A percentile compares a stretch with the other conserved stretches of the same genome.
Evolutionary conservation across 2,329 filamentous ascomycete species (phyloP).

Genomic region (Scedosporium dehoogii): DNA sequence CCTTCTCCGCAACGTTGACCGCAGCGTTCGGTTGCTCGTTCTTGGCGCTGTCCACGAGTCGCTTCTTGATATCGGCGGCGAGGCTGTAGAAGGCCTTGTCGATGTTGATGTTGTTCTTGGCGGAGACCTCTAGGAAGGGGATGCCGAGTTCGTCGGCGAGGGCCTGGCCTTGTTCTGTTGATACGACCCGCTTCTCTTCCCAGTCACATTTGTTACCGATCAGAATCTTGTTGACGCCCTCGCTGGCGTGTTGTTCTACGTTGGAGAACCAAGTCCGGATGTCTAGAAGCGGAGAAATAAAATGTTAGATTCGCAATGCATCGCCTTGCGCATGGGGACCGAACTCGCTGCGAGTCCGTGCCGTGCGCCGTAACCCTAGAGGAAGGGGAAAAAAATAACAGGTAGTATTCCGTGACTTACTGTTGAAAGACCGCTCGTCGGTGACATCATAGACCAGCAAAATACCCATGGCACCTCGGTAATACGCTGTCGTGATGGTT

Average conservation of each 20-base stretch:
- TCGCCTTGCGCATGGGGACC: not conserved
- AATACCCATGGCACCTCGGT: conserved; percentile 96
- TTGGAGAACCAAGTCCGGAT: conserved; percentile 99
- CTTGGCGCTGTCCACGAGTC: conserved; percentile 85
- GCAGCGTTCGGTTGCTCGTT: conserved; percentile 53
- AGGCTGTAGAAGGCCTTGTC: conserved; percentile 97
- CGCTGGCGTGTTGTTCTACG: conserved; percentile 94
- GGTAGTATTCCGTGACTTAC: conserved; percentile 39
- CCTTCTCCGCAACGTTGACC: conserved; percentile 60
- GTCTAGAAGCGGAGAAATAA: conserved; percentile 43
- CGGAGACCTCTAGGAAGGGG: conserved; percentile 95
- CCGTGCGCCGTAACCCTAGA: not conserved
- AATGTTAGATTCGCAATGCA: not conserved
- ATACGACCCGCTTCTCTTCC: conserved; percentile 96
- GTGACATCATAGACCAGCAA: conserved; percentile 97
- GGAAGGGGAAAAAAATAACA: not conserved
- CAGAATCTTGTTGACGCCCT: conserved; percentile 98
- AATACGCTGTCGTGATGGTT: conserved; percentile 98
- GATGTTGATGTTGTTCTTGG: conserved; percentile 99
- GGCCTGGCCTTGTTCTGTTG: conserved; percentile 84
- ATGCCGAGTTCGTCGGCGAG: conserved; percentile 94
- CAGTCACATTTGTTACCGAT: conserved; percentile 99
- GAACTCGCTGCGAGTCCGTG: not conserved
- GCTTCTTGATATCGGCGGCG: conserved; percentile 95
- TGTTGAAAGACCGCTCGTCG: conserved; percentile 90